Evolutionary conservation across 768 basidiomycete genomes (phyloP), one percentile per base, ranked within the genome.

Genomic region (Dioszegia crocea): DNA sequence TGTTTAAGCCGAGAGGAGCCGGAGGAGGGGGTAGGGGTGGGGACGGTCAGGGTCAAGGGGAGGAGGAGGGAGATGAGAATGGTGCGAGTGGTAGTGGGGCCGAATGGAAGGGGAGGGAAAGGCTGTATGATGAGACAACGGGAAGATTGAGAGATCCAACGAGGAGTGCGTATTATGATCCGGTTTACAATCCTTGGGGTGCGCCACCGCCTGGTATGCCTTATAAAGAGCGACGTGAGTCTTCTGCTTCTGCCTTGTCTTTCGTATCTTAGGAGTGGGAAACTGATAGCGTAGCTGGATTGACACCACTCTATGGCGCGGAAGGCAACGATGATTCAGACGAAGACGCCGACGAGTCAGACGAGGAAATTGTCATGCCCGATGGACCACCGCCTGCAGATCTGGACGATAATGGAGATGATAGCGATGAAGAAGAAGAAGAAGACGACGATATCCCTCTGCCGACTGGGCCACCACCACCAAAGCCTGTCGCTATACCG

Each of bases 181-280:
- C 88, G 27, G 83, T 91, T 40, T 86, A 93, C 84, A 98, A 98
- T 73, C 91, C 91, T 23, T 92, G 82, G 71, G 93, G 92, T 27
- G 88, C 91, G 17, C 85, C 93, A 19, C 93, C 93, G 40, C 94
- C 93, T 12, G 94, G 94, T 6, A 90, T 96, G 91, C 91, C 89
- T n/a, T 97, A 96, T 76, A 79, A 84, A 57, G 90, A 97, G 74
- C 78, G 87, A 79, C 83, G 92, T 93, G 67, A 78, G 88, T 80
- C 17, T 16, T 43, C 17, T 47, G 27, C 26, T 26, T n/a, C n/a
- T n/a, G n/a, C n/a, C n/a, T n/a, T n/a, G n/a, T n/a, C n/a, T n/a
- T n/a, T n/a, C n/a, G n/a, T n/a, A 21, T 49, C 30, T 36, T 51
- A 4, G 24, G 23, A 29, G 19, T 30, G 24, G 16, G 12, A 5